These are phyloP conservation scores for Apiospora rasikravindrae DNA, from an alignment of 2,329 filamentous ascomycete species.

Conservation along the genomic window DNA sequence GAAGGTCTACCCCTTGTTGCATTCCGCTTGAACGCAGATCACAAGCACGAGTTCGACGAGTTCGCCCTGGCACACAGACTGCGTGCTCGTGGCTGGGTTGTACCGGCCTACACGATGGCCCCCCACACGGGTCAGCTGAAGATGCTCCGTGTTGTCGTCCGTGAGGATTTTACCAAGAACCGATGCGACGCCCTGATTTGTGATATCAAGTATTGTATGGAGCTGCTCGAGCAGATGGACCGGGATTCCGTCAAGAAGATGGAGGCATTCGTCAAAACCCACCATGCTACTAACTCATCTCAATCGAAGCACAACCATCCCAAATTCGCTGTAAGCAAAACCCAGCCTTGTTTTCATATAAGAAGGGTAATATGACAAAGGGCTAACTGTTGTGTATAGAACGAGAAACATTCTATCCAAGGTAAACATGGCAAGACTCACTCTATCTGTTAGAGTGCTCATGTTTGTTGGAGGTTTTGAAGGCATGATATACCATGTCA, in stretches of 20 bases:
- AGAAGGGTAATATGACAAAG: too few relatives aligned
- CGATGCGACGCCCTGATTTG: conserved; percentile 79
- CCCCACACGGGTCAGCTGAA: conserved; percentile 83
- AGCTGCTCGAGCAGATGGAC: conserved; percentile 76
- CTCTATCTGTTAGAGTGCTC: conserved; percentile 70
- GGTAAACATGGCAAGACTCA: conserved; percentile 92
- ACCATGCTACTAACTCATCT: conserved; percentile 57
- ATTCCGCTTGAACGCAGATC: conserved; percentile 72
- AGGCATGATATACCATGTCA: not conserved
- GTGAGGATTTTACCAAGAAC: conserved; percentile 86
- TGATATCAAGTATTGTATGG: conserved; percentile 80
- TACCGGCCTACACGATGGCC: conserved; percentile 97
- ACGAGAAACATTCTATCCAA: conserved; percentile 86
- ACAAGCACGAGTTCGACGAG: conserved; percentile 71
- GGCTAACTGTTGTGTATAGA: conserved; percentile 44
- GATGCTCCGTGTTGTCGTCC: conserved; percentile 89
- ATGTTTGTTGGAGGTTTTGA: not conserved
- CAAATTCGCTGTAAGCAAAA: conserved; percentile 52
- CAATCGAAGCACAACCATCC: conserved; percentile 59
- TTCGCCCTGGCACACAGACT: conserved; percentile 85
- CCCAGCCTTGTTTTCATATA: not conserved
- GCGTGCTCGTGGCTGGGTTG: conserved; percentile 87
- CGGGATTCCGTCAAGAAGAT: conserved; percentile 71
- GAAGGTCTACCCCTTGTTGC: conserved; percentile 87
- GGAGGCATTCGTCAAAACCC: conserved; percentile 64